These are phyloP conservation scores for Moesziomyces sp. DNA, from an alignment of 1,284 basidiomycete species.

Conservation along the genomic window DNA sequence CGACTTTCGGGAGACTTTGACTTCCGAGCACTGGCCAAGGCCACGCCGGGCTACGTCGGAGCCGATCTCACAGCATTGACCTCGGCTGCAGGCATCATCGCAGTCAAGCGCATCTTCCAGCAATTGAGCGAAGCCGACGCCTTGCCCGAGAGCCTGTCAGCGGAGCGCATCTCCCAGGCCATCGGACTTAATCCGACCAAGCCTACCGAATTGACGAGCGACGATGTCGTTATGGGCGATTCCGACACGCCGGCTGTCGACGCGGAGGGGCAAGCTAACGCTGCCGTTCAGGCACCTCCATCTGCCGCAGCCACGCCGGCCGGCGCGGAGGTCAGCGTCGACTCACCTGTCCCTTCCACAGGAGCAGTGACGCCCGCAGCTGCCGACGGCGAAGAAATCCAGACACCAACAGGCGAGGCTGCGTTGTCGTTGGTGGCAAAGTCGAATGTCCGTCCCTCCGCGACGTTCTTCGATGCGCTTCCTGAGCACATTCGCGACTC, in stretches of 20 bases:
- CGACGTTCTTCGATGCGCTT: constrained; percentile 58
- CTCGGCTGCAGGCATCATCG: constrained; percentile 91
- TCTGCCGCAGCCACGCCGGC: constrained; percentile 2
- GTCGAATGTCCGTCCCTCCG: constrained; percentile 40
- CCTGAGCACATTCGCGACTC: constrained; percentile 70
- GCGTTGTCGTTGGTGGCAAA: not conserved
- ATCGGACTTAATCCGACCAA: constrained; percentile 26
- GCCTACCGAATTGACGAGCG: constrained; percentile 2
- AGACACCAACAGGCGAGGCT: constrained; percentile 7
- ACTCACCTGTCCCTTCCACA: constrained; percentile 7
- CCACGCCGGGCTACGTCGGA: constrained; percentile 96
- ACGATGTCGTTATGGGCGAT: constrained; percentile 50
- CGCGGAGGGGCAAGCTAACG: not conserved
- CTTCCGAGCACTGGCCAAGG: constrained; percentile 83
- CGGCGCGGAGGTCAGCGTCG: constrained; percentile 4
- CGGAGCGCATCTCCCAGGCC: constrained; percentile 32
- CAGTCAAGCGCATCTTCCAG: constrained; percentile 94
- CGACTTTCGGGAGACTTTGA: constrained; percentile 80
- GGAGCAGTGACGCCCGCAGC: constrained; percentile 17
- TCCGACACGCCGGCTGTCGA: constrained; percentile 4
- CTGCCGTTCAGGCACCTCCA: not conserved
- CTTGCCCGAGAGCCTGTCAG: constrained; percentile 25
- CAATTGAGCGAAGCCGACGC: constrained; percentile 71
- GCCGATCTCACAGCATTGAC: constrained; percentile 91
- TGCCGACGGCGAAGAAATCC: constrained; percentile 13